Percentiles rank a stretch among this genome's conserved stretches.
Evolutionary conservation across 2,329 filamentous ascomycete genomes (phyloP).

Genomic region (Penicillium sp.): DNA sequence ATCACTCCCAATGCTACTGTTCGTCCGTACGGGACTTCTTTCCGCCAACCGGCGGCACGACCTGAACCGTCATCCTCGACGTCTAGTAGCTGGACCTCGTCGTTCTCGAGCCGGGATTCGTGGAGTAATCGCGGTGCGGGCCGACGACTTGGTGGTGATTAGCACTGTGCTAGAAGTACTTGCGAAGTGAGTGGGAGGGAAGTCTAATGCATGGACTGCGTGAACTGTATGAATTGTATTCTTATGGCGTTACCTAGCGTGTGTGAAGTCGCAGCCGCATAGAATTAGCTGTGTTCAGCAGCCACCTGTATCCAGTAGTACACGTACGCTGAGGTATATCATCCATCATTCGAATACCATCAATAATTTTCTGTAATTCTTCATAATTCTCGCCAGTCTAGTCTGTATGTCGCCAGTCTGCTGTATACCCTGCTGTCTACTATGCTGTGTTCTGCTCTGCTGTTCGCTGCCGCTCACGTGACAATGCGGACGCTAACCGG

Average conservation of each 20-base stretch:
- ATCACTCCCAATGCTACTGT: constrained; percentile 48
- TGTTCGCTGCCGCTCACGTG: no score
- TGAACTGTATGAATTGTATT: not conserved
- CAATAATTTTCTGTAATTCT: not conserved
- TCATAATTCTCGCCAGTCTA: no score
- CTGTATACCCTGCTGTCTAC: no score
- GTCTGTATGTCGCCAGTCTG: no score
- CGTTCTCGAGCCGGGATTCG: constrained; percentile 29
- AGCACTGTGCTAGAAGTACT: not conserved
- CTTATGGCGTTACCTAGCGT: not conserved
- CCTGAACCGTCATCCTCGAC: constrained; percentile 11
- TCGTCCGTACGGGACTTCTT: constrained; percentile 67
- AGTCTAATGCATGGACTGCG: not conserved
- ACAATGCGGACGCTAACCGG: constrained; percentile 20
- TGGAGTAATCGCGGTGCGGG: constrained; percentile 48
- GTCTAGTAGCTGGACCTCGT: constrained; percentile 35
- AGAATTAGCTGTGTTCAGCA: no score
- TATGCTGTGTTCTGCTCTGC: no score
- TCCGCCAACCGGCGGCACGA: constrained; percentile 45
- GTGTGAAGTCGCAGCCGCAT: no score
- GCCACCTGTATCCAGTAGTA: no score
- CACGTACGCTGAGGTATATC: no score
- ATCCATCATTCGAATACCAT: no score
- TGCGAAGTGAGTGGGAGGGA: not conserved
- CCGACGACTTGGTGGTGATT: constrained; percentile 45